These are phyloP conservation scores for Boletus reticuloceps DNA, from an alignment of 768 basidiomycete genomes.

Conservation along the genomic window DNA sequence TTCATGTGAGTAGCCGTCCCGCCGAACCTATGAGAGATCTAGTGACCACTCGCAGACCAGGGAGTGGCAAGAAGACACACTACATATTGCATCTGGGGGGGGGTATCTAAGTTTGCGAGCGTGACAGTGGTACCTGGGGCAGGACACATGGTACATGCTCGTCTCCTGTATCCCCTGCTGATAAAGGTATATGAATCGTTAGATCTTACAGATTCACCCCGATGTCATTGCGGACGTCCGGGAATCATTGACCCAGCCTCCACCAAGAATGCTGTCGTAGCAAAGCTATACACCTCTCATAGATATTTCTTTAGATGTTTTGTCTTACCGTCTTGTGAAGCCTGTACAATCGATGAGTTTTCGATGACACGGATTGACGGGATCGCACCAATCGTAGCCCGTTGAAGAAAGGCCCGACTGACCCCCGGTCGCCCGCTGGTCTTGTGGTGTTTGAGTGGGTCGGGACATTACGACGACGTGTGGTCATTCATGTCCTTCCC, in stretches of 20 bases:
- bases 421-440: too few relatives aligned
- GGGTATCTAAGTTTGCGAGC: constrained; percentile 1
- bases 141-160: constrained; percentile 1
- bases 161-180: not conserved
- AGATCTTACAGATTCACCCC: constrained; percentile 1
- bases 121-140: not conserved
- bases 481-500: too few relatives aligned
- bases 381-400: too few relatives aligned
- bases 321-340: too few relatives aligned
- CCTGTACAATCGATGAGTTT: too few relatives aligned
- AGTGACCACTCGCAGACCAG: not conserved
- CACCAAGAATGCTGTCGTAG: not conserved
- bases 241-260: not conserved
- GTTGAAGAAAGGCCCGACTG: too few relatives aligned
- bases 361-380: too few relatives aligned
- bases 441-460: too few relatives aligned
- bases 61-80: not conserved
- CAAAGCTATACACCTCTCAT: not conserved
- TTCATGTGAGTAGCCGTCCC: not conserved
- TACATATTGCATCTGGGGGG: not conserved
- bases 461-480: too few relatives aligned
- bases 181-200: not conserved
- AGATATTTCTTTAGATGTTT: too few relatives aligned
- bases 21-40: not conserved
- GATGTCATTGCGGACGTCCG: not conserved